Evolutionary conservation across 768 basidiomycete species (phyloP), one percentile per base, ranked within the genome.

Genomic region (Lactarius tabidus): DNA sequence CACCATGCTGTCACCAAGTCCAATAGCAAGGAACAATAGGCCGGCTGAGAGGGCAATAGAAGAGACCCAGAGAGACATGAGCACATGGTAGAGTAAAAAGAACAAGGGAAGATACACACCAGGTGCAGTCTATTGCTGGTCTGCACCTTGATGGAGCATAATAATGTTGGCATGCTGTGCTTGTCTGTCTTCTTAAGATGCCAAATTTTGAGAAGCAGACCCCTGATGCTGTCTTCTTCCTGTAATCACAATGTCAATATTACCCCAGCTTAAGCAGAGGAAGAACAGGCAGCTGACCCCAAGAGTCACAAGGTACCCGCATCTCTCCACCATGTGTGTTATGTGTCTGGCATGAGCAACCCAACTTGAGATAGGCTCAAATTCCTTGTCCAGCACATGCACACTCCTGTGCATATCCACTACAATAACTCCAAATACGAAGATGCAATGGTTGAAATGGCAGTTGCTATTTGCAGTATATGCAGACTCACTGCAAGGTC

Each of bases 1-100:
- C 18, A 97, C 95, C 0, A 91, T 91, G 29, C 97, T 96, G 72
- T 98, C 95, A 7, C 88, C 94, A 20, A 98, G 84, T 17, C 95
- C 97, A 48, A 98, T 84, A 7, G 95, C 89, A 29, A 99, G 85
- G 74, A 95, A 91, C 0, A 90, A 85, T 4, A 97, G 80, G 20
- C 83, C 82, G 7, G 85, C 77, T 0, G 95, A 90, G 26, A 95
- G 78, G 0, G 95, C 91, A 48, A 97, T 79, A 1, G 89, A 84
- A 2, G 92, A 61, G 26, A 68, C 66, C 66, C 65, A 26, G 85
- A 91, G 57, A 57, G 26, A 52, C 2, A 57, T 63, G 17, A 67
- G 64, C 56, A 61, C 45, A 45, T 45, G 26, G 20, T 51, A 53
- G n/a, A 45, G 29, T 43, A 57, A 45, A 43, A 23, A 20, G 48